These are phyloP conservation scores for Wickerhamomyces hampshirensis DNA, from an alignment of 805 yeast genomes.

Conservation along the genomic window DNA sequence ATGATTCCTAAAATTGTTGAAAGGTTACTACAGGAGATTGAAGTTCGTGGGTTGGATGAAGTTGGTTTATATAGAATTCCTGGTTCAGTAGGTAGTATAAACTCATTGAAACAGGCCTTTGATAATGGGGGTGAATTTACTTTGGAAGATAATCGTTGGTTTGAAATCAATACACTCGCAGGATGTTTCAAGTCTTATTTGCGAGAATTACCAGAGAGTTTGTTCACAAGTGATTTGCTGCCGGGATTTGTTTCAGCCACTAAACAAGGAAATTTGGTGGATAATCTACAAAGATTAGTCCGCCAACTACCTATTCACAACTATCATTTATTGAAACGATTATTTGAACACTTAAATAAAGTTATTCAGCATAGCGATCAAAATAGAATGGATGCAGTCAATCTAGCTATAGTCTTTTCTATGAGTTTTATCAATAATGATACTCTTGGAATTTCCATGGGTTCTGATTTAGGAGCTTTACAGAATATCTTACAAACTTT, in stretches of 20 bases:
- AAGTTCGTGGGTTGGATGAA: constrained; percentile 82
- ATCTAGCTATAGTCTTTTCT: constrained; percentile 83
- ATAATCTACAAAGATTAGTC: constrained; percentile 30
- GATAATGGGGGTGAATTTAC: constrained; percentile 45
- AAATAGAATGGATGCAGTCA: constrained; percentile 86
- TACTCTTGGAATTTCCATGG: constrained; percentile 38
- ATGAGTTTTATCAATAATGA: constrained; percentile 53
- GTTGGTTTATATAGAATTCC: constrained; percentile 83
- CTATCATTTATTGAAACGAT: constrained; percentile 59
- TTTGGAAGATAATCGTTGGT: constrained; percentile 53
- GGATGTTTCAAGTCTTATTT: constrained; percentile 81
- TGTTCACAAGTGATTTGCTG: constrained; percentile 64
- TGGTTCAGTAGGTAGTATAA: constrained; percentile 56
- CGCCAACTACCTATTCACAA: constrained; percentile 56
- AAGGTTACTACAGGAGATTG: constrained; percentile 68
- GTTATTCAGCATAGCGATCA: constrained; percentile 61
- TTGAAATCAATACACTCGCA: constrained; percentile 81
- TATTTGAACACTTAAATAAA: constrained; percentile 64
- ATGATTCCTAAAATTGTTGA: constrained; percentile 62
- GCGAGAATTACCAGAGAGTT: constrained; percentile 83
- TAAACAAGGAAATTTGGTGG: constrained; percentile 28
- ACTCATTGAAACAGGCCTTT: constrained; percentile 47
- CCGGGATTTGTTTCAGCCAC: constrained; percentile 46
- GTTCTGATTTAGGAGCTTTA: constrained; percentile 47
- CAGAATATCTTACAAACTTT: constrained; percentile 47